Evolutionary conservation across 495 filamentous ascomycete genomes (phyloP).

Genomic region (Penicillium arizonense): DNA sequence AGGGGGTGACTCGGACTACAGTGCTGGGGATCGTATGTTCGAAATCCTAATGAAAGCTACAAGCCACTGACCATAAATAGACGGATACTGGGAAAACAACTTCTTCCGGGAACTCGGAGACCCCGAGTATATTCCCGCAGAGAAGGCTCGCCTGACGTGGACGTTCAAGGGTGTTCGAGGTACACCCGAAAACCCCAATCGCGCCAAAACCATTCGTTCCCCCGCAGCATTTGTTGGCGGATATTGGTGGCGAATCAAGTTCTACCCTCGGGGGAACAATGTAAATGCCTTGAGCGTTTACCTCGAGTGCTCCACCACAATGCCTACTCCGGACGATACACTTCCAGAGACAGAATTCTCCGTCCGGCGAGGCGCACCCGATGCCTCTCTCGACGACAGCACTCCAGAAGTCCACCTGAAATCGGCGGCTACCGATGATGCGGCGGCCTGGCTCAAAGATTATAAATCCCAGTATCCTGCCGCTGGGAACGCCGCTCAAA

Average conservation of each 20-base stretch:
- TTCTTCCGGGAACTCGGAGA: slow-evolving; percentile 59
- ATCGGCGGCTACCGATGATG: slow-evolving; percentile 25
- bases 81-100: slow-evolving; percentile 59
- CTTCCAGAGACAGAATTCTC: slow-evolving; percentile 40
- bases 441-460: slow-evolving; percentile 31
- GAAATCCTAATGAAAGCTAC: background rate
- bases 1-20: slow-evolving; percentile 42
- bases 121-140: slow-evolving; percentile 52
- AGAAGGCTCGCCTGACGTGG: slow-evolving; percentile 61
- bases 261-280: slow-evolving; percentile 65
- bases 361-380: slow-evolving; percentile 34
- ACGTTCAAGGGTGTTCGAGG: slow-evolving; percentile 58
- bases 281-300: slow-evolving; percentile 62
- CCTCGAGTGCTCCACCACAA: slow-evolving; percentile 56
- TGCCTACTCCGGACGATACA: slow-evolving; percentile 38
- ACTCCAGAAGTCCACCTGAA: slow-evolving; percentile 30
- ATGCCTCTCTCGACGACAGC: slow-evolving; percentile 24
- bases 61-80: slow-evolving; percentile 24
- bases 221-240: slow-evolving; percentile 57
- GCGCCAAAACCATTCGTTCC: slow-evolving; percentile 58
- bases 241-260: slow-evolving; percentile 69
- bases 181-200: slow-evolving; percentile 59
- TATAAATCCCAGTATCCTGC: slow-evolving; percentile 33
- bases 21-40: slow-evolving; percentile 53
- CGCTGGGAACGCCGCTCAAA: slow-evolving; percentile 8